Conservation (phyloP, 2,329 filamentous ascomycete genomes). For the Dothiorella sarmentorum region DNA sequence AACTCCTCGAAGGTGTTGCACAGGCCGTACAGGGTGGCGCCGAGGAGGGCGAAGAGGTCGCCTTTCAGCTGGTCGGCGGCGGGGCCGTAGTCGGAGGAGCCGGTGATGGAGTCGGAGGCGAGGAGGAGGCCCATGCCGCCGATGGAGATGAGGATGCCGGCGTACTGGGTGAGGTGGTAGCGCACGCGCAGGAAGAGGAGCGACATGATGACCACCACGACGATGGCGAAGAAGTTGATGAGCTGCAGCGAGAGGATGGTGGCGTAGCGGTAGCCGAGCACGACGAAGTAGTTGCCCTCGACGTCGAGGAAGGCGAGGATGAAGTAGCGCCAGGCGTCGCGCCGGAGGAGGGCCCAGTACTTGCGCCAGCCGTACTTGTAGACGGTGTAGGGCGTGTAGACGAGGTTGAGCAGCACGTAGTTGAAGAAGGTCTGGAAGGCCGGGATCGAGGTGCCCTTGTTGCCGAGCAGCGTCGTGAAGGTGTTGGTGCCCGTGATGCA, state of each 20-base stretch:
- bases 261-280: conserved; percentile 88
- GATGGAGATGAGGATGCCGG: conserved; percentile 85
- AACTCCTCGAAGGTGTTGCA: conserved; percentile 93
- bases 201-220: conserved; percentile 82
- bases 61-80: conserved; percentile 77
- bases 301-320: conserved; percentile 92
- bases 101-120: conserved; percentile 80
- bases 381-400: conserved; percentile 78
- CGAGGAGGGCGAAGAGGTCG: conserved; percentile 85
- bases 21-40: conserved; percentile 86
- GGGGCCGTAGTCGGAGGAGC: conserved; percentile 61
- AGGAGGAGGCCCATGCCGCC: conserved; percentile 87
- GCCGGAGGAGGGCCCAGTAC: conserved; percentile 61
- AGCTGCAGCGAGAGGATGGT: conserved; percentile 90
- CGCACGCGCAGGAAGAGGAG: conserved; percentile 80
- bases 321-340: conserved; percentile 89
- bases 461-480: conserved; percentile 71
- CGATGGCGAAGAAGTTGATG: conserved; percentile 98
- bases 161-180: conserved; percentile 81
- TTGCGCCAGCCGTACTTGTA: conserved; percentile 73
- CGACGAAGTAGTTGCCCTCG: conserved; percentile 96
- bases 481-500: conserved; percentile 94
- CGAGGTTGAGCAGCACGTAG: conserved; percentile 76
- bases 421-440: conserved; percentile 96
- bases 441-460: conserved; percentile 70